These are phyloP conservation scores for Colletotrichum simmondsii DNA, from an alignment of 2,329 filamentous ascomycete species.

Conservation along the genomic window DNA sequence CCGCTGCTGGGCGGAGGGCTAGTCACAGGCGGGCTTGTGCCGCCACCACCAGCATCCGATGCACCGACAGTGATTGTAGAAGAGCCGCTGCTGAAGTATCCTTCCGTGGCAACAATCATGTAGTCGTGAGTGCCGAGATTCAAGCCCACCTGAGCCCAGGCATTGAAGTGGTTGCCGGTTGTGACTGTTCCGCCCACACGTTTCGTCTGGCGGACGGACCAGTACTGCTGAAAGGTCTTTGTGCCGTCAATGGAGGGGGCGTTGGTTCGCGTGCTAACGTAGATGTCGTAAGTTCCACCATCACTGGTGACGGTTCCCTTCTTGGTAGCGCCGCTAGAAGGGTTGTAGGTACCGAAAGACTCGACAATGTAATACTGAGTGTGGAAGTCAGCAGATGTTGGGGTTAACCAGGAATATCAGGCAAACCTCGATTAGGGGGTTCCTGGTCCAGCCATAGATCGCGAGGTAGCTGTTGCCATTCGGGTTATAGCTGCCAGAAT, in stretches of 20 bases:
- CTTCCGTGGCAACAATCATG: constrained; percentile 62
- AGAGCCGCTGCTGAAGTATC: constrained; percentile 50
- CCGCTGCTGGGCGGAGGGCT: constrained; percentile 18
- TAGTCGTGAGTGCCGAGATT: constrained; percentile 63
- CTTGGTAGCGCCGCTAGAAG: constrained; percentile 40
- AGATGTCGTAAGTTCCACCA: constrained; percentile 64
- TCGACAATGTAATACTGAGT: constrained; percentile 27
- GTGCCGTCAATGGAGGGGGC: constrained; percentile 66
- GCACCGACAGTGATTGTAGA: constrained; percentile 37
- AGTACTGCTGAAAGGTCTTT: constrained; percentile 65
- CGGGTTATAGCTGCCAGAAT: constrained; percentile 48
- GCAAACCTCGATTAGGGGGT: constrained; percentile 37
- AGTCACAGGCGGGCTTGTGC: neutral
- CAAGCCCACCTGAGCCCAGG: constrained; percentile 61
- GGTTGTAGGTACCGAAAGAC: constrained; percentile 33
- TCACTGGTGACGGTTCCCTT: constrained; percentile 63
- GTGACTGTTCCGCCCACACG: constrained; percentile 64
- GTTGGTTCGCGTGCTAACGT: constrained; percentile 58
- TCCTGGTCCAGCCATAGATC: constrained; percentile 51
- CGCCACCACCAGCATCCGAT: neutral
- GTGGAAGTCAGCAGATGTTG: fast-evolving
- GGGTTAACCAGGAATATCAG: fast-evolving
- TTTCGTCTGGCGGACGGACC: constrained; percentile 58
- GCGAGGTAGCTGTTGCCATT: constrained; percentile 51
- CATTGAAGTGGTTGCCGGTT: constrained; percentile 62